Base-by-base conservation (phyloP, 2,329 filamentous ascomycete genomes). In the Botrytis hyacinthi region DNA sequence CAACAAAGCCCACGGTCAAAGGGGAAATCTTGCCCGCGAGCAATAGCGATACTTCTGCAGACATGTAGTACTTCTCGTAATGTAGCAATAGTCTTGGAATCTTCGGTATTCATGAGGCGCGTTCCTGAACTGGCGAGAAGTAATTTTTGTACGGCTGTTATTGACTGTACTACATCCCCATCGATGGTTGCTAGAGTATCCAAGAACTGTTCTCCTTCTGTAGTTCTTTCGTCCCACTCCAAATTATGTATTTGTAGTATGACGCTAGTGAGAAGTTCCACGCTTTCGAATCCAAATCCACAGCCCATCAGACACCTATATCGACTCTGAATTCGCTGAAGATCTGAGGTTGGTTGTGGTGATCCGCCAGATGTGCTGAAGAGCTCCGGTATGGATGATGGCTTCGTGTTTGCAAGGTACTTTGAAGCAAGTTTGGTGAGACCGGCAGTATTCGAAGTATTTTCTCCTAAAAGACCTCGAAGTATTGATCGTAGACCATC, bases 401-500 rank as follows among this genome's bases (percentile, higher is more conserved):
- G 77, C 69, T 57, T 74, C 46, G 74, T 78, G 63, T 77, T 78
- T 59, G 74, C 42, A 16, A 81, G 77, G 74, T 80, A 82, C n/a
- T 74, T 75, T 14, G 75, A 75, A 3, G 80, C 79, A 26, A 81
- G 79, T 7, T 76, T 74, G 59, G 83, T 80, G 35, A 84, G 82
- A 18, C 78, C 76, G 10, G 76, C 54, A 1, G 83, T 84, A 65
- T 82, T 73, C 32, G 76, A 76, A 6, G 78, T 75, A 35, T 82
- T 78, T n/a, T 75, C 73, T 46, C 76, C 79, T 32, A 82, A 73
- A 8, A 80, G 72, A 12, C 78, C 78, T 72, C 83, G 78, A 70
- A 84, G 76, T 8, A 85, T 79, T 10, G 80, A 79, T 4, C 84
- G 82, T 26, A 85, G 75, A 8, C 81, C 83, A n/a, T 83, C 83